phyloP scores from a whole-genome alignment of 768 basidiomycete species.

The Heimioporus sp. region DNA sequence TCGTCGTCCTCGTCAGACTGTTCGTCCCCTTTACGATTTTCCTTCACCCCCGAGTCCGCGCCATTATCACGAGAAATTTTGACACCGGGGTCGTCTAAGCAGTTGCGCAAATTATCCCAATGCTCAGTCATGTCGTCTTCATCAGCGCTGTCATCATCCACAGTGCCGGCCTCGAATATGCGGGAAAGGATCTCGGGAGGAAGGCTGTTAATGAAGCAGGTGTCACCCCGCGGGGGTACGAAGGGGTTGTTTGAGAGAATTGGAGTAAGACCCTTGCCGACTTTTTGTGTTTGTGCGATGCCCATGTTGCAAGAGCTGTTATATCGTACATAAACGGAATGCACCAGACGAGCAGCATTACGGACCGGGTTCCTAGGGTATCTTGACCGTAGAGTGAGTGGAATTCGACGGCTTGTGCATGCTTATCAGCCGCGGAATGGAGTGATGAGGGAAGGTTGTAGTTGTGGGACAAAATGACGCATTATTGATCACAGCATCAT shows the following conservation, averaged over 20 bases:
- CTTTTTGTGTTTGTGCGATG: constrained; percentile 1
- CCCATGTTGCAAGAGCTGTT: constrained; percentile 1
- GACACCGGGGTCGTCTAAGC: constrained; percentile 31
- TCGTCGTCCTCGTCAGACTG: constrained; percentile 1
- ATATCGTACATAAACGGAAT: no score
- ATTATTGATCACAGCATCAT: constrained; percentile 32
- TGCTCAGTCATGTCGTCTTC: constrained; percentile 30
- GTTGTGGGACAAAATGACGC: no score
- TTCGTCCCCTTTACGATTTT: neutral
- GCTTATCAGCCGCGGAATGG: neutral
- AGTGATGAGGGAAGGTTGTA: neutral
- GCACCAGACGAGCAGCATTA: no score
- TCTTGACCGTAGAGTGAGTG: no score
- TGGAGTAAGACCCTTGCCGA: constrained; percentile 6
- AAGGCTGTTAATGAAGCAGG: constrained; percentile 50
- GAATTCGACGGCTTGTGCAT: neutral
- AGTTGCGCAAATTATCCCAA: constrained; percentile 11
- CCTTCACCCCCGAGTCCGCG: neutral
- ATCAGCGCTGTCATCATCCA: constrained; percentile 34
- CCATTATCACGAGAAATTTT: constrained; percentile 12
- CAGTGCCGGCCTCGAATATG: constrained; percentile 51
- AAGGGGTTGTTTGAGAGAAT: constrained; percentile 46
- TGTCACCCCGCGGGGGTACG: constrained; percentile 38
- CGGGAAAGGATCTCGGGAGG: constrained; percentile 56
- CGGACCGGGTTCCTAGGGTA: neutral